Evolutionary conservation across 352 stramenopile genomes (phyloP).

Genomic region (Ochromonadaceae sp.): DNA sequence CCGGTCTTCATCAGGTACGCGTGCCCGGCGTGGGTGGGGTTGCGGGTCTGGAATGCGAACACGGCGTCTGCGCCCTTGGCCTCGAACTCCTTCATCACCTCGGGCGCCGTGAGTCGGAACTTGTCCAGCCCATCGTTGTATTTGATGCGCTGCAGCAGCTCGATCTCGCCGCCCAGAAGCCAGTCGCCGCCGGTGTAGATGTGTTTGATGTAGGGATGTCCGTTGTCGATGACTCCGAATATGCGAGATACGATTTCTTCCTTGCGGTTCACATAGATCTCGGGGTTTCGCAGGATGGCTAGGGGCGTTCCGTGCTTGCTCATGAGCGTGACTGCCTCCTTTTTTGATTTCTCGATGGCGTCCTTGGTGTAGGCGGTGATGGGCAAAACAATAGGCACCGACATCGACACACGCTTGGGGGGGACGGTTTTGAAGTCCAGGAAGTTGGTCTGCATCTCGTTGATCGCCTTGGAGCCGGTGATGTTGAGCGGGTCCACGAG

Average conservation of each 20-base stretch:
- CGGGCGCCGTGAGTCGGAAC: constrained; percentile 79
- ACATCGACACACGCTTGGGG: constrained; percentile 77
- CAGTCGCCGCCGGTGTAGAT: constrained; percentile 86
- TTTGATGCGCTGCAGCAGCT: constrained; percentile 77
- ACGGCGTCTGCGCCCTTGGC: constrained; percentile 86
- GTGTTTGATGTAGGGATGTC: constrained; percentile 88
- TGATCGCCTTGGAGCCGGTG: constrained; percentile 53
- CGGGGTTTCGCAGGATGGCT: constrained; percentile 73
- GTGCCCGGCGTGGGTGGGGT: constrained; percentile 91
- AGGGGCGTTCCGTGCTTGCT: constrained; percentile 79
- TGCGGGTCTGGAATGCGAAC: constrained; percentile 93
- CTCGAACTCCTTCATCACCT: constrained; percentile 81
- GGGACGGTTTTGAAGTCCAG: constrained; percentile 64
- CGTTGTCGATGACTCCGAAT: constrained; percentile 85
- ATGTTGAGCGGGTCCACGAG: constrained; percentile 89
- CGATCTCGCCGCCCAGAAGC: constrained; percentile 84
- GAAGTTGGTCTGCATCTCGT: constrained; percentile 74
- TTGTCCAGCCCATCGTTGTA: constrained; percentile 94
- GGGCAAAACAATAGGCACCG: constrained; percentile 88
- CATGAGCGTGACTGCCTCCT: constrained; percentile 60
- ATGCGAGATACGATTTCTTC: constrained; percentile 93
- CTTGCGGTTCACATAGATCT: constrained; percentile 90
- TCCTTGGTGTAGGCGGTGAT: constrained; percentile 78
- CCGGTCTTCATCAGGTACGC: constrained; percentile 94
- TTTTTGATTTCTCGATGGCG: constrained; percentile 44